These are phyloP conservation scores for Inonotus obliquus DNA, from an alignment of 1,284 basidiomycete genomes.

Conservation along the genomic window DNA sequence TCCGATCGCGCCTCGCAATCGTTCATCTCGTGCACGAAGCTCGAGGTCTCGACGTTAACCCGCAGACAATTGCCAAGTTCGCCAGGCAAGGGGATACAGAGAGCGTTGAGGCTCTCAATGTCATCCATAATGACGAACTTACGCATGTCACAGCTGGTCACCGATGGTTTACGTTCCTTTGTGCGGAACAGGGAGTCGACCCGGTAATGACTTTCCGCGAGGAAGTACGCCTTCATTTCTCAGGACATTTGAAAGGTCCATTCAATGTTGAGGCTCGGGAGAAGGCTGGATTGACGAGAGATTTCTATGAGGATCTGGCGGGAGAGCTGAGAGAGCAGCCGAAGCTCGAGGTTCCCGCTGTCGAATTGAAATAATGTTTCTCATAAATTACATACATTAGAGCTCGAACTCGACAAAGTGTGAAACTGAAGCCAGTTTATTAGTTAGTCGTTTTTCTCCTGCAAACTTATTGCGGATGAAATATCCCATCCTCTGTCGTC, in stretches of 20 bases:
- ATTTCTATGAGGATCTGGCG: slow-evolving; percentile 68
- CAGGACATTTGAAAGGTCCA: slow-evolving; percentile 79
- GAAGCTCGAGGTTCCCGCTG: neutral
- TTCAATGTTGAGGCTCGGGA: slow-evolving; percentile 78
- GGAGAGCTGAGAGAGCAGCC: slow-evolving; percentile 40
- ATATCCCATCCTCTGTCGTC: no score
- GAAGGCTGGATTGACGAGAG: slow-evolving; percentile 67
- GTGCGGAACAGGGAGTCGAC: slow-evolving; percentile 58
- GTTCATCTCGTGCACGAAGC: slow-evolving; percentile 91
- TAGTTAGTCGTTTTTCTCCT: no score
- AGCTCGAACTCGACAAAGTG: no score
- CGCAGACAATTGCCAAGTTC: slow-evolving; percentile 78
- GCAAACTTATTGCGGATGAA: no score
- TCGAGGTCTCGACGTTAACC: slow-evolving; percentile 83
- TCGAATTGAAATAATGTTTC: neutral
- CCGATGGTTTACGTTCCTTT: slow-evolving; percentile 82
- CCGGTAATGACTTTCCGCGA: slow-evolving; percentile 70
- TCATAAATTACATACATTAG: neutral
- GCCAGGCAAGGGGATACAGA: slow-evolving; percentile 64
- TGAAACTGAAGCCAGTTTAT: no score
- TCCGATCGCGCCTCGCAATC: slow-evolving; percentile 77
- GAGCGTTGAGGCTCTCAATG: slow-evolving; percentile 67
- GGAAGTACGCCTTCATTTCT: slow-evolving; percentile 73
- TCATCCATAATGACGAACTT: slow-evolving; percentile 83
- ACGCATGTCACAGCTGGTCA: slow-evolving; percentile 82